Conservation (phyloP, 768 basidiomycete genomes). For the Suillus spraguei region DNA sequence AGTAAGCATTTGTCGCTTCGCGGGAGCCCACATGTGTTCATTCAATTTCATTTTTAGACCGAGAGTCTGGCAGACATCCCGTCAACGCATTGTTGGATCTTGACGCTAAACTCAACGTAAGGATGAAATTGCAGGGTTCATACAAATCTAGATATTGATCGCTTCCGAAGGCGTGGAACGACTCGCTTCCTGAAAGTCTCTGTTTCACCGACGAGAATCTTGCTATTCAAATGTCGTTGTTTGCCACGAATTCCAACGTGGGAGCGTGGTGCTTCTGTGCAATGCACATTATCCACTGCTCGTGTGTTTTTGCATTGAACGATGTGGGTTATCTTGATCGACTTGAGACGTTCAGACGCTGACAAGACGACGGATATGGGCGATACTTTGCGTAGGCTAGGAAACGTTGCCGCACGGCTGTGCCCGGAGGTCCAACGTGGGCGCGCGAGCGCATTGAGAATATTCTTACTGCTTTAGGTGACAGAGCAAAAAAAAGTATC, state of each 20-base stretch:
- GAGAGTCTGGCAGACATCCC: slow-evolving; percentile 30
- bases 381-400: slow-evolving; percentile 25
- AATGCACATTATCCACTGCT: slow-evolving; percentile 75
- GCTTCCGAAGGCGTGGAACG: slow-evolving; percentile 57
- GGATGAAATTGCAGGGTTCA: slow-evolving; percentile 12
- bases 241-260: slow-evolving; percentile 76
- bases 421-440: slow-evolving; percentile 30
- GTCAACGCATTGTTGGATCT: slow-evolving; percentile 42
- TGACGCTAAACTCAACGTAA: slow-evolving; percentile 44
- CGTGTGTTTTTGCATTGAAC: slow-evolving; percentile 63
- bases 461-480: slow-evolving; percentile 42
- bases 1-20: slow-evolving; percentile 37
- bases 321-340: slow-evolving; percentile 47
- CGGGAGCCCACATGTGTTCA: slow-evolving; percentile 22
- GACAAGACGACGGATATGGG: slow-evolving; percentile 3
- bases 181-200: slow-evolving; percentile 69
- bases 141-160: slow-evolving; percentile 15
- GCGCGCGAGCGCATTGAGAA: slow-evolving; percentile 42
- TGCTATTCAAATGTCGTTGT: slow-evolving; percentile 70
- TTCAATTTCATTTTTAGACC: slow-evolving; percentile 27
- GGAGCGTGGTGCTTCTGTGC: slow-evolving; percentile 82
- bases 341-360: background rate
- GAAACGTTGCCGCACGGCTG: slow-evolving; percentile 33
- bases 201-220: slow-evolving; percentile 72
- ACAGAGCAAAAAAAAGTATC: slow-evolving; percentile 44